Conservation (phyloP, 2,329 filamentous ascomycete species). For the Colletotrichum musae region DNA sequence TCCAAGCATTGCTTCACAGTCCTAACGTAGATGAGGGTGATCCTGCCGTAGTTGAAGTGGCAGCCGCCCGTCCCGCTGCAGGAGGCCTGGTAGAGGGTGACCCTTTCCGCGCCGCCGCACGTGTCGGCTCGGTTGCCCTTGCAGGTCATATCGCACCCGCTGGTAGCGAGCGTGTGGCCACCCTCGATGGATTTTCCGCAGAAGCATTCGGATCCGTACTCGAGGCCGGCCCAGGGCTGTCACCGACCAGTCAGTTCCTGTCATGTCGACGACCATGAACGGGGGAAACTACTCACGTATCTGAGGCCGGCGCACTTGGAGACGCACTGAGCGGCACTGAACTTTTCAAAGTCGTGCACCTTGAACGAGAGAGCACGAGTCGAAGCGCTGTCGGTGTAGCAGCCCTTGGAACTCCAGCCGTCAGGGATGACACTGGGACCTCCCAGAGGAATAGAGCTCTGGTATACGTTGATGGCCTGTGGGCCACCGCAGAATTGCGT, state of each 20-base stretch:
- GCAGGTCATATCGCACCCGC: conserved; percentile 67
- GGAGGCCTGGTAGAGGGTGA: conserved; percentile 54
- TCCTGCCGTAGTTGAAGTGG: background rate
- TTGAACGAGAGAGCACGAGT: conserved; percentile 1
- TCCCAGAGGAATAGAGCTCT: conserved; percentile 51
- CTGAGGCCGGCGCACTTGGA: conserved; percentile 1
- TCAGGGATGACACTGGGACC: conserved; percentile 42
- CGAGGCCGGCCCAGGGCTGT: conserved; percentile 61
- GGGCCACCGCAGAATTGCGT: conserved; percentile 59
- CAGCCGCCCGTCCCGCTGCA: background rate
- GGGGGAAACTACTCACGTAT: conserved; percentile 3
- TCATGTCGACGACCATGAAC: too few species aligned
- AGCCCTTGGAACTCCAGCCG: background rate
- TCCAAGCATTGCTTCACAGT: background rate
- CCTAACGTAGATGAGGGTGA: background rate
- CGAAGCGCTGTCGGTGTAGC: conserved; percentile 17
- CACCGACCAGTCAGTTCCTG: background rate
- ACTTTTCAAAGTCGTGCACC: conserved; percentile 6
- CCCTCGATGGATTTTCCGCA: conserved; percentile 54
- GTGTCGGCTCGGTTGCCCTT: conserved; percentile 59
- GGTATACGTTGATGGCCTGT: conserved; percentile 57
- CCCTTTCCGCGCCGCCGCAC: conserved; percentile 59
- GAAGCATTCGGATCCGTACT: conserved; percentile 57
- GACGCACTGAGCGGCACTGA: conserved; percentile 21
- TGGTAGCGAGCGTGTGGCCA: conserved; percentile 45